Evolutionary conservation across 2,329 filamentous ascomycete genomes (phyloP).

Genomic region (Thielaviopsis populi): DNA sequence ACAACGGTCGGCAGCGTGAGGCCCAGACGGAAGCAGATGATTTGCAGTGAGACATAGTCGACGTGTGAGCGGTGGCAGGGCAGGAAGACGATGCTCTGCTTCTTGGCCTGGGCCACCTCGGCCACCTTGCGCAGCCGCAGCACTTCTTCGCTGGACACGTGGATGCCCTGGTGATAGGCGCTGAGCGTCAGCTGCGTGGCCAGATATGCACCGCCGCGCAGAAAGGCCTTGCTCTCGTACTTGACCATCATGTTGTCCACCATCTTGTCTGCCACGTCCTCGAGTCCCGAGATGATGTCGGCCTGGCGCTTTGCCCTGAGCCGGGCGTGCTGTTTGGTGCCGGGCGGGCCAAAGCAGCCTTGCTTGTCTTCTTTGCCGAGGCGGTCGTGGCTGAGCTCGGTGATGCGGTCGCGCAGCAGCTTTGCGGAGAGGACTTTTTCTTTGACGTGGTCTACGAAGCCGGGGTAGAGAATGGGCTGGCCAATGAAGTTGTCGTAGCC

Average conservation of each 20-base stretch:
- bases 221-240: conserved; percentile 88
- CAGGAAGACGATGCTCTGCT: conserved; percentile 90
- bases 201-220: conserved; percentile 81
- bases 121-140: conserved; percentile 68
- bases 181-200: conserved; percentile 75
- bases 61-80: conserved; percentile 91
- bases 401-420: conserved; percentile 59
- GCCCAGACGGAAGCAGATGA: conserved; percentile 89
- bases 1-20: conserved; percentile 82
- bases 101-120: conserved; percentile 65
- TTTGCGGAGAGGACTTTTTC: conserved; percentile 57
- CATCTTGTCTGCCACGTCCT: conserved; percentile 71
- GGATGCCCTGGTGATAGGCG: conserved; percentile 93
- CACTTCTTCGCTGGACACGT: conserved; percentile 90
- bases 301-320: conserved; percentile 8
- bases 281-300: conserved; percentile 42
- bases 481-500: conserved; percentile 84
- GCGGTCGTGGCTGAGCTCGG: conserved; percentile 65
- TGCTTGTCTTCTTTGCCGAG: conserved; percentile 50
- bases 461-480: conserved; percentile 82
- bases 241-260: conserved; percentile 98
- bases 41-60: conserved; percentile 86
- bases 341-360: conserved; percentile 36
- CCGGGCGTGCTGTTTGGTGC: conserved; percentile 1
- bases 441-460: conserved; percentile 87